Evolutionary conservation across 2,329 filamentous ascomycete genomes (phyloP), one percentile per base, ranked within the genome.

Genomic region (Cercospora janseana): DNA sequence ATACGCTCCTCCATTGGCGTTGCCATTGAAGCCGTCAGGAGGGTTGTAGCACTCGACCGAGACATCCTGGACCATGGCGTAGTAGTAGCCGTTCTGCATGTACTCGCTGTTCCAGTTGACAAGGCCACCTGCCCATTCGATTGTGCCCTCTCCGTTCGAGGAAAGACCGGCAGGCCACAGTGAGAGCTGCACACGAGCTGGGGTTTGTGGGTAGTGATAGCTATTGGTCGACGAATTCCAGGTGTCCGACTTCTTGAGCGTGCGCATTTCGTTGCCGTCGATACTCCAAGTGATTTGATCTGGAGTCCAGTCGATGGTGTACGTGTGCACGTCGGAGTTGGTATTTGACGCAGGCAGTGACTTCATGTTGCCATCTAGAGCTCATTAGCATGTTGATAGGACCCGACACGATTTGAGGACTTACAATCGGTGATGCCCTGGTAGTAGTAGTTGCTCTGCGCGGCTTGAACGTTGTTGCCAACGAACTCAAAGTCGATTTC

Each of bases 401-500:
- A 34, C 10, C 9, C 10, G 8, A n/a, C 4, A 15, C 20, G 32
- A 31, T 16, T 20, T 12, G 9, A 18, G n/a, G 23, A 75, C 88
- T 76, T 77, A 95, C 89, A 97, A 69, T 92, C 79, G 29, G 88
- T 85, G 57, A 96, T 85, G 66, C 93, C 93, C 74, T 96, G 91
- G 74, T 86, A 96, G 74, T 96, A 98, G 77, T 84, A 98, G 75
- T 98, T 98, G 67, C 90, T 93, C 75, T 98, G 91, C 13, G 86
- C 88, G 56, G 79, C 80, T 38, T 76, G 66, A 55, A 95, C 76
- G 65, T 96, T 88, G 35, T 80, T 80, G 59, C 93, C 93, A 47
- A 98, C 80, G 69, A 87, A 97, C 70, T 98, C 93, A 68, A 89
- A 97, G 74, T 98, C 93, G 64, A 98, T 95, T 72, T 98, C 93